Evolutionary conservation across 768 basidiomycete genomes (phyloP).

Genomic region (Porpolomopsis calyptriformis): DNA sequence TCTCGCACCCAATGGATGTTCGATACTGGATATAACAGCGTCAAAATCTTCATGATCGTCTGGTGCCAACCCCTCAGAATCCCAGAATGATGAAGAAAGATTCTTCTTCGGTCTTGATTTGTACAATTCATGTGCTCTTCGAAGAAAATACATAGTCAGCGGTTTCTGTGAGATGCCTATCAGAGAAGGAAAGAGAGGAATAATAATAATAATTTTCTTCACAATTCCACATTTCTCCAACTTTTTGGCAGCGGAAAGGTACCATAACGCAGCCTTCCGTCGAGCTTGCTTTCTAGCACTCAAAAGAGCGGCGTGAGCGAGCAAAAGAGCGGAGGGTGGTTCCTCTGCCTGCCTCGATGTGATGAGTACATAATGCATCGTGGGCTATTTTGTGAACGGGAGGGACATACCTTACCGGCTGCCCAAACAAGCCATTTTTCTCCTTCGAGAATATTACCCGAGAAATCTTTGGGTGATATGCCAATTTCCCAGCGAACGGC

Average conservation of each 20-base stretch:
- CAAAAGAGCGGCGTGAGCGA: slow-evolving; percentile 70
- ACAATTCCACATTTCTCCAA: slow-evolving; percentile 82
- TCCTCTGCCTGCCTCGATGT: slow-evolving; percentile 58
- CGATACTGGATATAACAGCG: slow-evolving; percentile 59
- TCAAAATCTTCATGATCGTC: slow-evolving; percentile 39
- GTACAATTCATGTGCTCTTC: slow-evolving; percentile 58
- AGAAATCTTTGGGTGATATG: slow-evolving; percentile 48
- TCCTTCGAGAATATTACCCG: slow-evolving; percentile 49
- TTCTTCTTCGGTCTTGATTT: slow-evolving; percentile 37
- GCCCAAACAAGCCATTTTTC: slow-evolving; percentile 84
- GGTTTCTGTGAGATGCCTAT: slow-evolving; percentile 49
- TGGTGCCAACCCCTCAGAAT: slow-evolving; percentile 46
- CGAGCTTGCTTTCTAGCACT: slow-evolving; percentile 45
- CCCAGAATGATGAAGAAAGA: slow-evolving; percentile 76
- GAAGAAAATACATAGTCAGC: slow-evolving; percentile 71
- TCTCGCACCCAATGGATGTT: slow-evolving; percentile 64
- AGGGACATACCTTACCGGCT: slow-evolving; percentile 57
- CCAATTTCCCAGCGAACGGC: slow-evolving; percentile 73
- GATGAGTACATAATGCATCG: slow-evolving; percentile 15
- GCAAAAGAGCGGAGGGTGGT: slow-evolving; percentile 63
- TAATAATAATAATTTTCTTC: slow-evolving; percentile 21
- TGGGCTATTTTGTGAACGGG: background rate
- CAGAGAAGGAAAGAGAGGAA: background rate
- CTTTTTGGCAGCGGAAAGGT: slow-evolving; percentile 61
- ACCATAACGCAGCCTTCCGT: slow-evolving; percentile 70